Evolutionary conservation across 345 rosid species (phyloP).

Genomic region (Acer yangbiense): DNA sequence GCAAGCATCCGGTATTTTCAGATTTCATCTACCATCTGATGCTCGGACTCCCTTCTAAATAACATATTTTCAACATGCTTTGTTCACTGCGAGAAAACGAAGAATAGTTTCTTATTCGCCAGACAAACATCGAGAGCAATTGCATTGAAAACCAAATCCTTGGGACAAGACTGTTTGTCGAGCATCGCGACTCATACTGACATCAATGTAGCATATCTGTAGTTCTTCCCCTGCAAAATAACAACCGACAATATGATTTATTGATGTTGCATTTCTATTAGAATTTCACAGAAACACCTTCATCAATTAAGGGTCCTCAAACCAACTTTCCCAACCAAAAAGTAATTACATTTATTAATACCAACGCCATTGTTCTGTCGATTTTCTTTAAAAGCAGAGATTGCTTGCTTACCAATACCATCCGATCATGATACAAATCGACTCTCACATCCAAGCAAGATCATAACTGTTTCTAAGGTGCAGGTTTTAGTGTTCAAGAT

Average conservation of each 20-base stretch:
- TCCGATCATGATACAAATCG: not conserved
- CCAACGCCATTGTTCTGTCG: not conserved
- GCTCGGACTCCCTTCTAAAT: not conserved
- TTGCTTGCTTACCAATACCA: not conserved
- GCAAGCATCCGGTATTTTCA: not conserved
- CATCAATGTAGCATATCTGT: slow-evolving; percentile 77
- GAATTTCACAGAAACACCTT: not conserved
- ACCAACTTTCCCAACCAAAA: not conserved
- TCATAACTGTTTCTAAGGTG: not conserved
- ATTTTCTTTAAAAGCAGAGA: not conserved
- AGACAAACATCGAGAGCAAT: slow-evolving; percentile 62
- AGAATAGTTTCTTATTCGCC: slow-evolving; percentile 44
- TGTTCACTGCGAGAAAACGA: not conserved
- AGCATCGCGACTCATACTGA: slow-evolving; percentile 72
- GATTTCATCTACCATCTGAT: not conserved
- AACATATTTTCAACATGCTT: not conserved
- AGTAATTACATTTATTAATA: not conserved
- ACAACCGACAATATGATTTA: not conserved
- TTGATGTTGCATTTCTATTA: not conserved
- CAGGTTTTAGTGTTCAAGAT: not conserved
- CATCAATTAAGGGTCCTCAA: not conserved
- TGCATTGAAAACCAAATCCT: slow-evolving; percentile 80
- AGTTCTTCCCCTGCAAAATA: slow-evolving; percentile 80
- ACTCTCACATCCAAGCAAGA: not conserved
- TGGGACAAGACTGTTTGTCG: slow-evolving; percentile 55